Percentiles rank a stretch among this genome's conserved stretches.
Conservation (phyloP, 768 basidiomycete genomes). For the Calocera cornea region DNA sequence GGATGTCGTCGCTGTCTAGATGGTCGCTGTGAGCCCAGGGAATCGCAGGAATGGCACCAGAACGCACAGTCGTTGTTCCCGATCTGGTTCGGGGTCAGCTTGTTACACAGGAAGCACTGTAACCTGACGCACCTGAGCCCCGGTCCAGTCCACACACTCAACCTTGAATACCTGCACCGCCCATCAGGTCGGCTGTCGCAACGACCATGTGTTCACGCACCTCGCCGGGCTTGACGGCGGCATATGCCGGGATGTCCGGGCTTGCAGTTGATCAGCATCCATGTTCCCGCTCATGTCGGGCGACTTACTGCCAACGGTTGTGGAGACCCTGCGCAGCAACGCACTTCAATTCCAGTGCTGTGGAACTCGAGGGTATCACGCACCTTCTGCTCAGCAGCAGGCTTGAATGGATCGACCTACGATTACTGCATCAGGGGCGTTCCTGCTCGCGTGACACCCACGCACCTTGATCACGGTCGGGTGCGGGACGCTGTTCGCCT, state of each 20-base stretch:
- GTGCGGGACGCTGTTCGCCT: slow-evolving; percentile 45
- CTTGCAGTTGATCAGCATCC: slow-evolving; percentile 21
- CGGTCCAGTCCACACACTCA: slow-evolving; percentile 70
- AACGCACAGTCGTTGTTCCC: slow-evolving; percentile 56
- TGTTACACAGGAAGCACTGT: not conserved
- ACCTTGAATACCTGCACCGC: slow-evolving; percentile 47
- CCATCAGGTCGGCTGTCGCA: not conserved
- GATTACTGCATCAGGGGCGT: not conserved
- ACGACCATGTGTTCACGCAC: slow-evolving; percentile 19
- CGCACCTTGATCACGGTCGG: slow-evolving; percentile 44
- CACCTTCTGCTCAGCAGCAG: slow-evolving; percentile 46
- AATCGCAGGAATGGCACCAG: not conserved
- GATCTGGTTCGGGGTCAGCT: slow-evolving; percentile 29
- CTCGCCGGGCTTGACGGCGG: slow-evolving; percentile 49
- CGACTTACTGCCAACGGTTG: slow-evolving; percentile 59
- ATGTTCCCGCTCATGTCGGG: too few relatives aligned
- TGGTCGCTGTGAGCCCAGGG: not conserved
- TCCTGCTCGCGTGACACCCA: not conserved
- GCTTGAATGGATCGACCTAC: slow-evolving; percentile 58
- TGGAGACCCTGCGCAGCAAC: slow-evolving; percentile 38
- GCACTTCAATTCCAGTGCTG: not conserved
- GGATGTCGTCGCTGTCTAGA: slow-evolving; percentile 52
- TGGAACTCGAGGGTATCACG: slow-evolving; percentile 2
- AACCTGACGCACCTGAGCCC: slow-evolving; percentile 30
- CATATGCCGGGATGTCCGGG: slow-evolving; percentile 50